Evolutionary conservation across 768 basidiomycete genomes (phyloP).

Genomic region (Calocybe gangraenosa): DNA sequence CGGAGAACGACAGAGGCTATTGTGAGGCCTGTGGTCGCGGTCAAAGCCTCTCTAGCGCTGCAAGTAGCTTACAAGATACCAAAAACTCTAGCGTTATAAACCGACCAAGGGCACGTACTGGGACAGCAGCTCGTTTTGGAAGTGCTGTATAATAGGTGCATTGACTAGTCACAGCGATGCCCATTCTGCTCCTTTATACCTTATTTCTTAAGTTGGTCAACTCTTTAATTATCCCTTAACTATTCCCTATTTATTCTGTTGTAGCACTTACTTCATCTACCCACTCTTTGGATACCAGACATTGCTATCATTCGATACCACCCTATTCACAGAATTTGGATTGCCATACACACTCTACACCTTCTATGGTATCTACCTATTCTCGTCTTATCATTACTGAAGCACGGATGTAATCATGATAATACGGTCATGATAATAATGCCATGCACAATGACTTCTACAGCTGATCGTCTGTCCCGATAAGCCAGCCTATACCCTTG

Average conservation of each 20-base stretch:
- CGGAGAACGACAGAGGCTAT: slow-evolving; percentile 30
- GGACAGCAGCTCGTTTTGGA: slow-evolving; percentile 58
- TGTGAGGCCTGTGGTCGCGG: slow-evolving; percentile 66
- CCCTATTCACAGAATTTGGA: too few species aligned
- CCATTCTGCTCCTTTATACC: slow-evolving; percentile 9
- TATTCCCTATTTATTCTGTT: too few species aligned
- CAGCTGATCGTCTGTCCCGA: slow-evolving; percentile 71
- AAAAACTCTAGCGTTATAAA: slow-evolving; percentile 44
- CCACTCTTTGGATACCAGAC: too few species aligned
- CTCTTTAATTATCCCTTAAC: too few species aligned
- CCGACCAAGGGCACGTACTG: slow-evolving; percentile 66
- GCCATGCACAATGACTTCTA: too few species aligned
- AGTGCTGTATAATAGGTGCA: slow-evolving; percentile 35
- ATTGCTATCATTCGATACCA: too few species aligned
- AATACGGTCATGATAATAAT: too few species aligned
- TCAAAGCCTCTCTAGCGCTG: slow-evolving; percentile 10
- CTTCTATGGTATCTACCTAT: not conserved
- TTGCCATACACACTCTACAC: too few species aligned
- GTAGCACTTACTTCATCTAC: too few species aligned
- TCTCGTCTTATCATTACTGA: not conserved
- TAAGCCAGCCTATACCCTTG: slow-evolving; percentile 93
- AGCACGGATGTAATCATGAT: slow-evolving; percentile 12
- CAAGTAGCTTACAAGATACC: slow-evolving; percentile 13
- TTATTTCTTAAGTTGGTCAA: too few species aligned
- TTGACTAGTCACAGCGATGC: not conserved